Evolutionary conservation across 305 asterid species (phyloP).

Genomic region (Stenogyne calaminthoides): DNA sequence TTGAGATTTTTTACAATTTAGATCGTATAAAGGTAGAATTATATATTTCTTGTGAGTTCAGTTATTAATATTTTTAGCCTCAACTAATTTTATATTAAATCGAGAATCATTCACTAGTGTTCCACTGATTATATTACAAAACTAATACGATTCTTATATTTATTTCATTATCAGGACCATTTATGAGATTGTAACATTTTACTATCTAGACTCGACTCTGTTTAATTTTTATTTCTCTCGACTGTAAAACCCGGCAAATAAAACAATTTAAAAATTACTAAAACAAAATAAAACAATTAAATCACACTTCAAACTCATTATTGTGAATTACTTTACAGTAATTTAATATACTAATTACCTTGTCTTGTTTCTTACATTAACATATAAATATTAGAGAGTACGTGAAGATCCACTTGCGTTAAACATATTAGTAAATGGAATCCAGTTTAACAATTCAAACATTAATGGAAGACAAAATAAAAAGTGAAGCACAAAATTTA

Average conservation of each 20-base stretch:
- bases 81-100: background rate
- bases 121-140: background rate
- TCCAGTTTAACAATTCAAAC: conserved; percentile 15
- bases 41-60: no score
- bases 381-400: background rate
- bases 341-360: background rate
- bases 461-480: conserved; percentile 30
- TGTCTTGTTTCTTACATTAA: background rate
- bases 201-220: background rate
- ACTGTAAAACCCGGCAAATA: background rate
- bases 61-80: no score
- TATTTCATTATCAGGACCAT: background rate
- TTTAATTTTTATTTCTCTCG: background rate
- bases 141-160: no score
- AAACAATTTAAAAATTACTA: background rate
- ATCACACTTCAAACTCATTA: background rate
- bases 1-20: no score
- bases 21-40: no score
- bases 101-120: background rate
- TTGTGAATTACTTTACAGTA: background rate
- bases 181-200: background rate
- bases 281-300: no score
- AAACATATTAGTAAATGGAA: conserved; percentile 8
- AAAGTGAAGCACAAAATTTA: conserved; percentile 30
- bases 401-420: conserved; percentile 20